Evolutionary conservation across 345 rosid species (phyloP), one percentile per base, ranked within the genome.

Genomic region (Eucalyptus tenuipes): DNA sequence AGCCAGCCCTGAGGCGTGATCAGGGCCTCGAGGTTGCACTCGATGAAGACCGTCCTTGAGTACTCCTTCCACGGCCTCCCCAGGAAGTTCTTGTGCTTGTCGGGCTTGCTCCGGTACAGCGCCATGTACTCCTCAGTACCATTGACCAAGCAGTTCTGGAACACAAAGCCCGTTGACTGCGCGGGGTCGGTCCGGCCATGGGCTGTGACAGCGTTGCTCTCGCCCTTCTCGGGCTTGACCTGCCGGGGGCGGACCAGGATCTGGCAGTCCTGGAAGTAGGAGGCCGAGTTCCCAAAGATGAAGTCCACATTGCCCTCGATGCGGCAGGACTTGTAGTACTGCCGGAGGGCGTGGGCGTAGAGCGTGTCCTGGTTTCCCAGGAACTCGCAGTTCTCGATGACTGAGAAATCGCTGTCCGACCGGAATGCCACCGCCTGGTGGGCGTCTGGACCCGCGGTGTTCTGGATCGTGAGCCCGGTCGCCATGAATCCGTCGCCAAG

Each of bases 51-150:
- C 1, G 91, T 89, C 55, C 95, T 91, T 1, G 95, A 91, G 87
- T 85, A 93, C 85, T 93, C 94, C 92, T 93, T 92, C 95, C 95
- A 93, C 5, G 95, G 94, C 91, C 95, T 86, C 85, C 95, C 95
- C 71, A 93, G 89, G 90, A 20, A 93, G 68, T 90, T 92, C 90
- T 59, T 86, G 88, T 93, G 95, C 16, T 88, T 92, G n/a, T 37
- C 14, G 3, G 94, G 94, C 22, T 93, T 90, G 89, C 87, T 86
- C 22, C 42, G 33, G 87, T 91, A 91, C 44, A 93, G 75, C 29
- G 49, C 89, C 93, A 92, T 90, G 81, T 92, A 93, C 45, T 89
- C 92, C 80, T 91, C 90, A 3, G 95, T 93, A 31, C 94, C 95
- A 66, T 91, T 93, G 84, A 93, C 87, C 88, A 86, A 49, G 85